phyloP scores from a whole-genome alignment of 2,329 filamentous ascomycete genomes.

The Talaromyces islandicus region DNA sequence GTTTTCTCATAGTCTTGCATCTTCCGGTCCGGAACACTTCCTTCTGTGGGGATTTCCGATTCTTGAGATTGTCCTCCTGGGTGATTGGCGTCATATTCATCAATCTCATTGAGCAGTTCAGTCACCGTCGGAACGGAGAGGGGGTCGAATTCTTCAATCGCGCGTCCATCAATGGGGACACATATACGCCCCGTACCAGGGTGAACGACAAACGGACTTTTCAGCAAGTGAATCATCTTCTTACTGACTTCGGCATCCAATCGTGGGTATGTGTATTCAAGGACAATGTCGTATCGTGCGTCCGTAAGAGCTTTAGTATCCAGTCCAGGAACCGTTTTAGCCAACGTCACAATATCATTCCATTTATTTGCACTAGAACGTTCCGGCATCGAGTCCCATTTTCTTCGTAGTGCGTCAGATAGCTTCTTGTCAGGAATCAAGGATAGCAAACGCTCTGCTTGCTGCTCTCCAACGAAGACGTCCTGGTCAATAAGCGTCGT shows the following conservation, averaged over 20 bases:
- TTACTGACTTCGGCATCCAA: conserved; percentile 97
- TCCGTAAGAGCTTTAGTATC: conserved; percentile 69
- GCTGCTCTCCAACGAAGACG: conserved; percentile 67
- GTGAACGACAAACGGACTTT: conserved; percentile 93
- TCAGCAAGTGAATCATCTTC: conserved; percentile 96
- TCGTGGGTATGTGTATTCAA: conserved; percentile 96
- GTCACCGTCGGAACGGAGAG: conserved; percentile 84
- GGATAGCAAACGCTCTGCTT: conserved; percentile 71
- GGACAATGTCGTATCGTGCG: conserved; percentile 89
- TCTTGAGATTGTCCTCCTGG: conserved; percentile 24
- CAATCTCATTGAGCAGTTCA: conserved; percentile 75
- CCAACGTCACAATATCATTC: conserved; percentile 85
- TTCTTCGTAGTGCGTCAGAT: conserved; percentile 72
- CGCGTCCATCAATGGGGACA: conserved; percentile 78
- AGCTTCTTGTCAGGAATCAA: conserved; percentile 76
- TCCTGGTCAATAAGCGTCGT: conserved; percentile 81
- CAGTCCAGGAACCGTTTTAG: conserved; percentile 69
- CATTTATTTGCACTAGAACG: conserved; percentile 77
- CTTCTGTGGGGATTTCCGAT: conserved; percentile 37
- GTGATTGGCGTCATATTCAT: conserved; percentile 59
- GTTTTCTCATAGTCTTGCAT: conserved; percentile 95
- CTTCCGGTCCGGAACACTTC: conserved; percentile 36
- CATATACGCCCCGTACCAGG: conserved; percentile 91
- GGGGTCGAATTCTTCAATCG: conserved; percentile 78
- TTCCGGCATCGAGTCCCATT: conserved; percentile 80